Base-by-base conservation (phyloP, 345 rosid species). In the rapeseed (Brassica napus) region DNA sequence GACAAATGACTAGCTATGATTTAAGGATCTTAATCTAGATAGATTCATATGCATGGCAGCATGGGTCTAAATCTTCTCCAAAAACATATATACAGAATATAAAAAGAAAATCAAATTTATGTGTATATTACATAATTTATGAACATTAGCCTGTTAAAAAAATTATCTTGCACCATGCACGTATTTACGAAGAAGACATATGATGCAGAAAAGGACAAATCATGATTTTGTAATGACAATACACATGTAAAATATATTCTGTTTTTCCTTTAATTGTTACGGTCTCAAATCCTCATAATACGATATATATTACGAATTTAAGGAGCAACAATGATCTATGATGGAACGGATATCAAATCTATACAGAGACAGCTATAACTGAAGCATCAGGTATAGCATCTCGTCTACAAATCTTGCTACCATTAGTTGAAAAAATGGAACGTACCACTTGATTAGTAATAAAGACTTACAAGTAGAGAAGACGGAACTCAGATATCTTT, bases 391-490 rank as follows among this genome's bases (percentile, higher is more conserved):
- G n/a, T 64, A 21, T 3, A 32, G 30, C 30, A 26, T 26, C 30
- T 74, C 11, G 34, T 35, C 16, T n/a, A 49, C 8, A 49, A 49
- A 1, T 32, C 14, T 39, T 24, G 32, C 12, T 11, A 74, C 54
- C 52, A 23, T 65, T 21, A 65, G 14, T 12, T 31, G 8, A 30
- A 18, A 35, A 10, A 59, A 16, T 9, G 72, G n/a, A 77, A 77
- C 32, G 59, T 71, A 77, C 81, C 65, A 70, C 30, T 32, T 31
- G 14, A 34, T 44, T 42, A 44, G 39, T 44, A 77, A 61, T 61
- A 49, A 11, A 69, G 54, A 68, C 32, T 12, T 21, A 21, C 23
- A 63, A 24, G 65, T 70, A 49, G 57, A 10, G 65, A 71, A 77
- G 71, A 77, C 65, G 75, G 23, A 21, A 21, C 23, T 21, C 23